Percentiles rank a stretch among this genome's conserved stretches.
Conservation (phyloP, 2,329 filamentous ascomycete species). For the Nigrospora oryzae region DNA sequence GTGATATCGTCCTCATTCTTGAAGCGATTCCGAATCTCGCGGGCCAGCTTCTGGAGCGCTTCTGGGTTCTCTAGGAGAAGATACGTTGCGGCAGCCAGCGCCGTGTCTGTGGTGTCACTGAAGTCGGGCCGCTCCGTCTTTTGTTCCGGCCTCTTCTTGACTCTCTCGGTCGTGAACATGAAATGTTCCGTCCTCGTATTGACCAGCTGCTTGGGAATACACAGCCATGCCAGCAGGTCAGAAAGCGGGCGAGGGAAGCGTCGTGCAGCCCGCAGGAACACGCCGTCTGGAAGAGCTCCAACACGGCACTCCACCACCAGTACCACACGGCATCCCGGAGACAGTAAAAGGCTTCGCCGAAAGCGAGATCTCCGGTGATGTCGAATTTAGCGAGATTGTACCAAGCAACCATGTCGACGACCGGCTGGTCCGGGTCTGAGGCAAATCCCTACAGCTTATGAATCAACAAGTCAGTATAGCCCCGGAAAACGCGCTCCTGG, state of each 20-base stretch:
- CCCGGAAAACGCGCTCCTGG: constrained; percentile 25
- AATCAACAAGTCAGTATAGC: constrained; percentile 24
- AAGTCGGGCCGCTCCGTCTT: background rate
- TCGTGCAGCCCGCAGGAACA: background rate
- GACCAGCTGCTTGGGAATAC: background rate
- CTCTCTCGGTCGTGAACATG: background rate
- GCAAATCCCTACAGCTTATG: constrained; percentile 21
- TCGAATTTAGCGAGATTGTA: constrained; percentile 5
- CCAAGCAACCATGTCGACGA: constrained; percentile 10
- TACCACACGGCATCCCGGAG: background rate
- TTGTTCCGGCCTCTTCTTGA: background rate
- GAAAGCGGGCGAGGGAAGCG: background rate
- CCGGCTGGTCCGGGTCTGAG: constrained; percentile 1
- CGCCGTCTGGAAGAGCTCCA: background rate
- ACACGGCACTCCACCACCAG: constrained; percentile 1
- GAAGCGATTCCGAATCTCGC: constrained; percentile 25
- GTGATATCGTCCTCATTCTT: constrained; percentile 21
- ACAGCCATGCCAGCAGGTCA: background rate
- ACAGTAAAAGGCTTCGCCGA: background rate
- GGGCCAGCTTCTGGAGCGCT: constrained; percentile 10
- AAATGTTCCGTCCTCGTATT: background rate
- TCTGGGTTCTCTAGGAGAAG: constrained; percentile 23
- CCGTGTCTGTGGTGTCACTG: constrained; percentile 31
- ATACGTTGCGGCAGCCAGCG: constrained; percentile 24
- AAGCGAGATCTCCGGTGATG: constrained; percentile 1